Conservation (phyloP, 2,329 filamentous ascomycete species). For the Chaetomium sp. region DNA sequence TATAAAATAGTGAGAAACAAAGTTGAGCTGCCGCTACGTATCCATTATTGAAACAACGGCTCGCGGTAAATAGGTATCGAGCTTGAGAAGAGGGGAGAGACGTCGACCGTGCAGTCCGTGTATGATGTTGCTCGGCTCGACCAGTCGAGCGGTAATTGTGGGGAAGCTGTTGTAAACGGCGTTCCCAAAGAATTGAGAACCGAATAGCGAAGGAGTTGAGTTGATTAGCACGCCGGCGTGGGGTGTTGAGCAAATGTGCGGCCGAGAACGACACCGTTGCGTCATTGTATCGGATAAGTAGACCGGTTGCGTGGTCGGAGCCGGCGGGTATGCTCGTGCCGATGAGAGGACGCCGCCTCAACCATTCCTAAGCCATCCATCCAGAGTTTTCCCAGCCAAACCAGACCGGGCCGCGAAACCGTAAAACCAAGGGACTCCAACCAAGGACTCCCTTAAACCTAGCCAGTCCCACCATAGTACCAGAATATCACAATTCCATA, state of each 20-base stretch:
- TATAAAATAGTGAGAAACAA: neutral
- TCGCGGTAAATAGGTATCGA: neutral
- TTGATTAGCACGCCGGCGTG: slow-evolving; percentile 1
- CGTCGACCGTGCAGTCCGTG: neutral
- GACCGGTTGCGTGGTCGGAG: neutral
- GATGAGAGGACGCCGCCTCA: slow-evolving; percentile 6
- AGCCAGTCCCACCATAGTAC: slow-evolving; percentile 4
- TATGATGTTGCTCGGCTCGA: neutral
- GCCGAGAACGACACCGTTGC: neutral
- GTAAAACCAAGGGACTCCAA: neutral
- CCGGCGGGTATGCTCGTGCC: neutral
- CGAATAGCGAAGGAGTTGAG: neutral
- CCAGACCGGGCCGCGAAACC: slow-evolving; percentile 1
- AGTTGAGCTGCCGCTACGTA: neutral
- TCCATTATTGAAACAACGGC: no score
- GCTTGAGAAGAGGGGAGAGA: neutral
- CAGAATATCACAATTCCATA: slow-evolving; percentile 2
- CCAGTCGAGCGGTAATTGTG: neutral
- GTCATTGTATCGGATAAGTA: neutral
- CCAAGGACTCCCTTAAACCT: slow-evolving; percentile 3
- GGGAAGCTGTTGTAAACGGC: neutral
- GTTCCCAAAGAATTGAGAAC: no score
- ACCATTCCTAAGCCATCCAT: neutral
- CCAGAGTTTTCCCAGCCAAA: neutral
- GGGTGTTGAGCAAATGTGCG: neutral